A percentile compares a stretch with the other conserved stretches of the same genome.
Evolutionary conservation across 2,329 filamentous ascomycete species (phyloP).

Genomic region (Microdochium trichocladiopsis): DNA sequence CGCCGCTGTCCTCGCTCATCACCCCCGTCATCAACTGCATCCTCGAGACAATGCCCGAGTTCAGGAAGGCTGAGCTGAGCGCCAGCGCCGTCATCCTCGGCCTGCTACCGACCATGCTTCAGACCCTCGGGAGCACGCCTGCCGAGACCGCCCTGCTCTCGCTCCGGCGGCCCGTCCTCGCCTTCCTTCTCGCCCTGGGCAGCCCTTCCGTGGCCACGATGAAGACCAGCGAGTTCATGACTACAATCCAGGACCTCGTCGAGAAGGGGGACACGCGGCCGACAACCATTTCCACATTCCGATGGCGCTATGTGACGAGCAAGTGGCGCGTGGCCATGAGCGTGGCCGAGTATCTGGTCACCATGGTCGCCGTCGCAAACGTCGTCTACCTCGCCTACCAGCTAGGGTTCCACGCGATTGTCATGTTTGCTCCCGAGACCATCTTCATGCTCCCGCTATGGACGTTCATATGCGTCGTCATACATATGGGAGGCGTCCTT

Average conservation of each 20-base stretch:
- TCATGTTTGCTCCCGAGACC: conserved; percentile 12
- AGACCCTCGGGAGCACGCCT: conserved; percentile 9
- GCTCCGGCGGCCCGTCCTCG: conserved; percentile 7
- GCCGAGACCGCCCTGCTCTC: conserved; percentile 10
- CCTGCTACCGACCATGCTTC: conserved; percentile 11
- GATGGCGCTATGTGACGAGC: background rate
- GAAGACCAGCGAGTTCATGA: conserved; percentile 5
- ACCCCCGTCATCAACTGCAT: conserved; percentile 12
- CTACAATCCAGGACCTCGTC: conserved; percentile 1
- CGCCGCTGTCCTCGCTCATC: conserved; percentile 4
- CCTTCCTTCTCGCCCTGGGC: conserved; percentile 10
- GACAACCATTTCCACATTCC: background rate
- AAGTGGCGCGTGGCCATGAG: conserved; percentile 1
- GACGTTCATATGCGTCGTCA: conserved; percentile 13
- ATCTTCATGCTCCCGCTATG: conserved; percentile 15
- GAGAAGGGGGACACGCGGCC: background rate
- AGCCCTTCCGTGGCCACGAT: conserved; percentile 9
- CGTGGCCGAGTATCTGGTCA: conserved; percentile 12
- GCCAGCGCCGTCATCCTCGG: conserved; percentile 11
- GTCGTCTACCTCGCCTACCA: conserved; percentile 14
- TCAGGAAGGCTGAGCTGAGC: conserved; percentile 12
- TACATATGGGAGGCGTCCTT: conserved; percentile 10
- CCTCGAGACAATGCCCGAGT: conserved; percentile 9
- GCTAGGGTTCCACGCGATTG: conserved; percentile 15
- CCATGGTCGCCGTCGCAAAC: conserved; percentile 13